Base-by-base conservation (phyloP, 208 protist species). In the Crithidia thermophila region DNA sequence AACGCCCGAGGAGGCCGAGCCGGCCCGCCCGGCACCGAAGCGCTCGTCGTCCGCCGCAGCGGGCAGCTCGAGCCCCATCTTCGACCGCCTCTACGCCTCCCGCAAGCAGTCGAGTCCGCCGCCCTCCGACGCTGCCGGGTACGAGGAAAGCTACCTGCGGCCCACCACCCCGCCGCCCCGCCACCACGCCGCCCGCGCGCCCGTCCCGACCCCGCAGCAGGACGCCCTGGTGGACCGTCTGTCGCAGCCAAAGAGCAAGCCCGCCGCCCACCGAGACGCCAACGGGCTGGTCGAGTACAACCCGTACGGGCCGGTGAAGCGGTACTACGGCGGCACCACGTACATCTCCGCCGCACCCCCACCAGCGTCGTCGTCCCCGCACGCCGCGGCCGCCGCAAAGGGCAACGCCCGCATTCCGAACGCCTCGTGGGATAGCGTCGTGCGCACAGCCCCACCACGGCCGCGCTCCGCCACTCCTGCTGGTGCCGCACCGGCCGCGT, bases 161-260 rank as follows among this genome's bases (percentile, higher is more conserved):
- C 45, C 25, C 3, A 21, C 42, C 5, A 11, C 6, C n/a, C 52
- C 39, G 3, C 14, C 20, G 5, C 9, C 28, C 9, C 34, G 18
- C 25, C 58, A 37, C 36, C 39, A 49, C 1, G 23, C n/a, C 4
- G 28, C 40, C 16, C 60, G 51, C 45, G 16, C 36, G 27, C 33
- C 49, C 7, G 42, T 53, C n/a, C 9, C 31, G 13, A 42, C 30
- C 33, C 52, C 47, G 42, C 42, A 23, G 43, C 49, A 52, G 3
- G 63, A 68, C 13, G 25, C 14, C 11, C 20, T 43, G 5, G n/a
- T 85, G n/a, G 40, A 75, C 53, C 75, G 75, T 13, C 67, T 85
- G 9, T 23, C 79, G 18, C 69, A 74, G 42, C 70, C 75, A 8
- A 65, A 73, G 56, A 46, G 33, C 9, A 43, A 25, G 43, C 30